Conservation (phyloP, 768 basidiomycete species). For the Panellus pusillus region DNA sequence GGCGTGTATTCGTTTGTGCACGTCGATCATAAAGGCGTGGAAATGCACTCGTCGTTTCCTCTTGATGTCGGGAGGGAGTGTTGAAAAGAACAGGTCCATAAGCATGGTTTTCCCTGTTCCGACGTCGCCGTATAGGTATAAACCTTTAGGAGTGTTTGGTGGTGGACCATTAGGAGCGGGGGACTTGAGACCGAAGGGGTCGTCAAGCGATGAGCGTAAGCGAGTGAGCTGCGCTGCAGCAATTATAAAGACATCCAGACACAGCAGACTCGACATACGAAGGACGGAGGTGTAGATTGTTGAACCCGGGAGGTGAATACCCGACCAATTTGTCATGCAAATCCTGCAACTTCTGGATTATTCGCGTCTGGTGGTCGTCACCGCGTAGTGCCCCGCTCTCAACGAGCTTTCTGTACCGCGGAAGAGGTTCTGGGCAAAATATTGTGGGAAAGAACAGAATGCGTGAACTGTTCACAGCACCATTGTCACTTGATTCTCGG, state of each 20-base stretch:
- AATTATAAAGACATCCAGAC: slow-evolving; percentile 14
- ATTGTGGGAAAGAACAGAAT: not conserved
- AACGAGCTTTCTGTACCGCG: slow-evolving; percentile 49
- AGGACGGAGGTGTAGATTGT: slow-evolving; percentile 36
- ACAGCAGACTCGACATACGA: slow-evolving; percentile 32
- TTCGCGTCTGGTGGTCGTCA: slow-evolving; percentile 83
- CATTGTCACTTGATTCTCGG: not conserved
- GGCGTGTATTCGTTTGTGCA: slow-evolving; percentile 88
- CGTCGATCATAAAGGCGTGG: slow-evolving; percentile 99
- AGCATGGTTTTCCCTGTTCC: slow-evolving; percentile 99
- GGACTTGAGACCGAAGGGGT: slow-evolving; percentile 36
- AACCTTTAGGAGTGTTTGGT: slow-evolving; percentile 69
- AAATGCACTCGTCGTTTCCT: slow-evolving; percentile 93
- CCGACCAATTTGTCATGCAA: slow-evolving; percentile 68
- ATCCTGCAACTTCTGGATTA: slow-evolving; percentile 79
- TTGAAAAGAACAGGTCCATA: slow-evolving; percentile 95
- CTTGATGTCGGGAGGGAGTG: slow-evolving; percentile 64
- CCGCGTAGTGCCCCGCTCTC: slow-evolving; percentile 55
- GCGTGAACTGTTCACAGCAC: not conserved
- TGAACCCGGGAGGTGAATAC: slow-evolving; percentile 70
- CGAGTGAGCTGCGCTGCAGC: slow-evolving; percentile 43
- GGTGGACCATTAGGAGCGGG: slow-evolving; percentile 42
- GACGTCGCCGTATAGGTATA: slow-evolving; percentile 96
- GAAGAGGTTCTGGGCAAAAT: slow-evolving; percentile 31
- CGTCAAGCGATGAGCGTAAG: slow-evolving; percentile 23